Percentiles rank a stretch among this genome's conserved stretches.
Evolutionary conservation across 495 filamentous ascomycete species (phyloP).

Genomic region (Rusavskia elegans): DNA sequence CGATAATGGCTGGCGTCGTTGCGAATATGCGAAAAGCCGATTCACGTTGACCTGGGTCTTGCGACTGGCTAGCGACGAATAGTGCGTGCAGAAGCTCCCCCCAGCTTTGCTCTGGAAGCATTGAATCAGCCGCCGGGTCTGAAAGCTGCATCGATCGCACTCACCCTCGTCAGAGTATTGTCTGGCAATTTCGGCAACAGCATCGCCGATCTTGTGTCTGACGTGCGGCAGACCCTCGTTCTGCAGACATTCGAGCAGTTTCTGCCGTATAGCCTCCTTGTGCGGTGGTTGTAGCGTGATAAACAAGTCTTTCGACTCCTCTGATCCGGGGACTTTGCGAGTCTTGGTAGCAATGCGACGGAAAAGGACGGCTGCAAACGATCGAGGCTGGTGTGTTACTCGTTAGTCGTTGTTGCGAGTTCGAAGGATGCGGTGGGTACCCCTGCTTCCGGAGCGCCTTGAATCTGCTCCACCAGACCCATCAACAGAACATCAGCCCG

Average conservation of each 20-base stretch:
- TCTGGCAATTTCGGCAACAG: slow-evolving; percentile 84
- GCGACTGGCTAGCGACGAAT: slow-evolving; percentile 74
- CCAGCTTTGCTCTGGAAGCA: slow-evolving; percentile 44
- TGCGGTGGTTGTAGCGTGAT: slow-evolving; percentile 55
- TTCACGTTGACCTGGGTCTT: slow-evolving; percentile 68
- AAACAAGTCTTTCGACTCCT: slow-evolving; percentile 67
- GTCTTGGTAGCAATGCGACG: slow-evolving; percentile 81
- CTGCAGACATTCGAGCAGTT: slow-evolving; percentile 60
- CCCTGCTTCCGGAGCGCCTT: slow-evolving; percentile 46
- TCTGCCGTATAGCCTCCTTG: slow-evolving; percentile 59
- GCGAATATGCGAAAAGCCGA: slow-evolving; percentile 87
- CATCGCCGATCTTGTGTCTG: slow-evolving; percentile 91
- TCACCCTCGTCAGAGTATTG: slow-evolving; percentile 85
- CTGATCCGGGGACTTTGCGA: slow-evolving; percentile 53
- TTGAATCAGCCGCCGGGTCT: neutral
- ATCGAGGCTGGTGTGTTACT: slow-evolving; percentile 42
- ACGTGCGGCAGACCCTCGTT: slow-evolving; percentile 53
- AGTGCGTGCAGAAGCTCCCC: slow-evolving; percentile 74
- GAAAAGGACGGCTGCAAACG: slow-evolving; percentile 89
- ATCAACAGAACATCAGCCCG: slow-evolving; percentile 78
- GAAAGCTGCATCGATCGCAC: slow-evolving; percentile 12
- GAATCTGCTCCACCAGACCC: slow-evolving; percentile 86
- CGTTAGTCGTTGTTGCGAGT: neutral
- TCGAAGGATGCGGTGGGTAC: slow-evolving; percentile 32
- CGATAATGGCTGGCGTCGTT: slow-evolving; percentile 89